Base-by-base conservation (phyloP, 345 rosid species). In the Citrus australasica region DNA sequence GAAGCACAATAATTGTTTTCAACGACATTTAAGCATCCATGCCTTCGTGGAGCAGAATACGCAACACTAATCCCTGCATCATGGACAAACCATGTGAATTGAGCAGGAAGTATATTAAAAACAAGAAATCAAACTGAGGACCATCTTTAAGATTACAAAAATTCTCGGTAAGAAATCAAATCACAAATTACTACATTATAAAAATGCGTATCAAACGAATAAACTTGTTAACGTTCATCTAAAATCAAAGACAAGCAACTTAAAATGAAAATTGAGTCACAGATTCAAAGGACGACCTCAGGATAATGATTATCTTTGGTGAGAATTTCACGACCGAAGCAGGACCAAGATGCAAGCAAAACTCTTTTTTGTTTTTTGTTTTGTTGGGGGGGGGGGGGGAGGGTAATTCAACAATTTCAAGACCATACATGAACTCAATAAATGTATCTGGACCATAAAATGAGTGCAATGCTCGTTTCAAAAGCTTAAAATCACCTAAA, bases 1-100 rank as follows among this genome's bases (percentile, higher is more conserved):
- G 99, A 95, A 75, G 98, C 92, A 82, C 99, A 95, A 83, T 87
- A 95, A 82, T 88, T 91, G 82, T 95, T 95, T 75, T 93, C 99
- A 53, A 95, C 97, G 61, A 95, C 90, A 80, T 85, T 91, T 60
- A 95, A 88, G 88, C 93, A 91, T 86, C 88, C 91, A 87, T 92
- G 92, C 77, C 97, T 89, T 79, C 83, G 81, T 77, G 98, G 96
- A 83, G 94, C 97, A 67, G 94, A 85, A 80, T 88, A 93, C 77
- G 97, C 91, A 58, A 93, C 93, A 64, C 82, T 35, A 33, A 95
- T 85, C 42, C 99, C 98, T 95, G 87, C 82, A 85, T 35, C 78
- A 62, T 38, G 74, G 64, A 62, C 37, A 67, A 76, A 80, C 56
- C 67, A 78, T 77, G 28, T 82, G 80, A 81, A 37, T 68, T n/a